phyloP scores from a whole-genome alignment of 345 rosid species.

The Euphorbia pulcherrima region DNA sequence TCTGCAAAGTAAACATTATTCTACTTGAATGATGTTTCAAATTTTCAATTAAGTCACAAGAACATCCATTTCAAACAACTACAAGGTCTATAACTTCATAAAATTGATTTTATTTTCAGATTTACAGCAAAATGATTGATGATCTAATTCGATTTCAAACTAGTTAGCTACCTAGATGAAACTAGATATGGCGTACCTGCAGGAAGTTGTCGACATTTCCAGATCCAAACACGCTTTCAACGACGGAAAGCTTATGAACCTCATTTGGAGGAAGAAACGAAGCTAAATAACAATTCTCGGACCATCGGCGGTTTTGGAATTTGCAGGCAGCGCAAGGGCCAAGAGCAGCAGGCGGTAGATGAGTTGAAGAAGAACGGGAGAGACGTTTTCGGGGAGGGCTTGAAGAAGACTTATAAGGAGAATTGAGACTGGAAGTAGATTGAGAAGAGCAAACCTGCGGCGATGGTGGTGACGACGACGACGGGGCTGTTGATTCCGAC shows the following conservation, averaged over 20 bases:
- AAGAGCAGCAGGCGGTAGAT: too few relatives aligned
- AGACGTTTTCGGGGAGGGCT: too few relatives aligned
- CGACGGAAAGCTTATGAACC: neutral
- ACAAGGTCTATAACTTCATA: too few relatives aligned
- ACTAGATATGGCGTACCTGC: neutral
- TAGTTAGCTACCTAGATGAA: neutral
- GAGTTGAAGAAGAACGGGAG: too few relatives aligned
- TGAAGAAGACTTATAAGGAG: too few relatives aligned
- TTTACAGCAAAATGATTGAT: neutral
- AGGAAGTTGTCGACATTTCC: neutral
- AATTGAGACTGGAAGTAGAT: too few relatives aligned
- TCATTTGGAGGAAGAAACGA: neutral
- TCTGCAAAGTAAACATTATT: neutral
- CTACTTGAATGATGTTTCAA: too few relatives aligned
- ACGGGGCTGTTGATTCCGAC: too few relatives aligned
- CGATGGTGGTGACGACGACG: too few relatives aligned
- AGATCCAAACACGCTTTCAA: neutral
- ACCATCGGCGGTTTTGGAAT: neutral
- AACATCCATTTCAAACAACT: too few relatives aligned
- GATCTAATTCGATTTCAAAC: neutral
- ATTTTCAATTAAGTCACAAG: too few relatives aligned
- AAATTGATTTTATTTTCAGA: neutral
- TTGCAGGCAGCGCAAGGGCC: neutral
- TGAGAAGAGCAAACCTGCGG: too few relatives aligned
- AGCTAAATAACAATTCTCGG: slow-evolving; percentile 3